Percentiles rank a stretch among this genome's conserved stretches.
These are phyloP conservation scores for Nitzschia sp. DNA, from an alignment of 108 stramenopile genomes.

Conservation along the genomic window DNA sequence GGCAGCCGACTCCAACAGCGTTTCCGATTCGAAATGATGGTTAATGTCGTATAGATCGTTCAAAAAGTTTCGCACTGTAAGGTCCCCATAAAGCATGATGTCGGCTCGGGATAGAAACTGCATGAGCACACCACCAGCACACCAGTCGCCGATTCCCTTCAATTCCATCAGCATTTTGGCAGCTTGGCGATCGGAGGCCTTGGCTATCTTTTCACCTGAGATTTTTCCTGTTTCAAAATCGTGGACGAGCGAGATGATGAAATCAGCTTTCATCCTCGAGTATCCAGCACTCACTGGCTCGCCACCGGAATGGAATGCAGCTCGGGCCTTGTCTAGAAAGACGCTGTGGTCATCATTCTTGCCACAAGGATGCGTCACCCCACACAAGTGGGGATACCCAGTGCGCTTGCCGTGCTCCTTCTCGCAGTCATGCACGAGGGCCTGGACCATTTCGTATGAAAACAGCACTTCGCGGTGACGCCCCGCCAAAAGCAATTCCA, in stretches of 20 bases:
- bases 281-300: not conserved
- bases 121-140: conserved; percentile 3
- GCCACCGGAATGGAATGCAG: not conserved
- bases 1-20: not conserved
- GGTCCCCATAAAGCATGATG: conserved; percentile 5
- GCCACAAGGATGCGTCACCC: not conserved
- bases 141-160: not conserved
- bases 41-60: conserved; percentile 10
- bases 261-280: not conserved
- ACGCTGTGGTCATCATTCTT: not conserved
- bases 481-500: not conserved
- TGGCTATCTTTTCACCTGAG: conserved; percentile 1
- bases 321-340: conserved; percentile 4
- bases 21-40: not conserved
- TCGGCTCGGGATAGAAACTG: not conserved
- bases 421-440: not conserved
- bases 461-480: not conserved
- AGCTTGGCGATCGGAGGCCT: conserved; percentile 4
- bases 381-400: not conserved
- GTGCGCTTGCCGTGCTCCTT: not conserved
- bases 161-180: conserved; percentile 1
- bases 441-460: not conserved
- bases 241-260: conserved; percentile 2
- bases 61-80: not conserved
- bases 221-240: conserved; percentile 6